A percentile compares a stretch with the other conserved stretches of the same genome.
These are phyloP conservation scores for Fusarium armeniacum DNA, from an alignment of 2,329 filamentous ascomycete genomes.

Conservation along the genomic window DNA sequence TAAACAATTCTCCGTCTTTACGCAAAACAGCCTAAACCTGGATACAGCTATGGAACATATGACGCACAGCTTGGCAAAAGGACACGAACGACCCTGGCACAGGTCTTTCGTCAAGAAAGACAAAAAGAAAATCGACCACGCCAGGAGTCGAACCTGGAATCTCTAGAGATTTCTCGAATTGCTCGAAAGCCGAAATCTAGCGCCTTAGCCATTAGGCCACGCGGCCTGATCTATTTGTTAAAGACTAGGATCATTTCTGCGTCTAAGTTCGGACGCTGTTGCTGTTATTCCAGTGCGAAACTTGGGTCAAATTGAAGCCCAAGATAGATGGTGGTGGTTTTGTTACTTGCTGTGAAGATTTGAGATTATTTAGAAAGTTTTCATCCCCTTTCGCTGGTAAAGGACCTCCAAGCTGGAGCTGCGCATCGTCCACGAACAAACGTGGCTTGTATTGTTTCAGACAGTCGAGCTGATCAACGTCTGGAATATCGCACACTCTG, in stretches of 20 bases:
- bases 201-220: slow-evolving; percentile 57
- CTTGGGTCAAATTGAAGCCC: not conserved
- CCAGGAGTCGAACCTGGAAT: slow-evolving; percentile 57
- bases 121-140: slow-evolving; percentile 48
- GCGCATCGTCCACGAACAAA: not conserved
- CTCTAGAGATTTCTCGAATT: slow-evolving; percentile 49
- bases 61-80: not conserved
- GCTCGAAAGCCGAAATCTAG: slow-evolving; percentile 53
- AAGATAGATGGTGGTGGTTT: not conserved
- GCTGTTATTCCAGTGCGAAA: fast-evolving
- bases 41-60: not conserved
- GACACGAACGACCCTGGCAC: too few relatives aligned
- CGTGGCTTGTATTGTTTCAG: not conserved
- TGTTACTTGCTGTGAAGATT: not conserved
- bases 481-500: not conserved
- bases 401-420: not conserved
- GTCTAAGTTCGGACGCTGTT: not conserved
- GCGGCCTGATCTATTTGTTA: slow-evolving; percentile 46
- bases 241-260: not conserved
- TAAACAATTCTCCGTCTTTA: not conserved
- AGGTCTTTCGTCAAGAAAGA: fast-evolving
- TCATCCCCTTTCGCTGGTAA: too few relatives aligned
- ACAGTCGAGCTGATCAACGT: not conserved
- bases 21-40: not conserved
- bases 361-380: not conserved